Conservation (phyloP, 176 grass and related monocot genomes). For the Musa acuminata region DNA sequence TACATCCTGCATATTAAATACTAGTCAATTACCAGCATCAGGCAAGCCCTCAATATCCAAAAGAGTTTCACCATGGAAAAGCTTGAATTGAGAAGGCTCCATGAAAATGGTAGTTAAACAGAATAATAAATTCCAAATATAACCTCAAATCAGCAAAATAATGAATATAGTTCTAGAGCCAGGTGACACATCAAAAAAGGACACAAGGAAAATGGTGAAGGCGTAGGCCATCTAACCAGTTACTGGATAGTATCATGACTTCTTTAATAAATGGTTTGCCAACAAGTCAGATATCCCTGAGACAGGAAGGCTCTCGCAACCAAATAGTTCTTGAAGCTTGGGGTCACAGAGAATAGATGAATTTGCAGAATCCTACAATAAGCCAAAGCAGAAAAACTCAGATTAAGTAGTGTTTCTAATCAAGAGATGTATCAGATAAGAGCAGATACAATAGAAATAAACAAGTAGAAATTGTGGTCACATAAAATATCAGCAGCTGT, state of each 20-base stretch:
- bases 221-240: slow-evolving; percentile 43
- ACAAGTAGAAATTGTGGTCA: too few relatives aligned
- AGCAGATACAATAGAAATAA: too few relatives aligned
- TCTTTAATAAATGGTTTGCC: slow-evolving; percentile 56
- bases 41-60: too few relatives aligned
- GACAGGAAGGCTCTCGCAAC: slow-evolving; percentile 55
- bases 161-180: neutral
- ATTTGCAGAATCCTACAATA: slow-evolving; percentile 43
- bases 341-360: slow-evolving; percentile 70
- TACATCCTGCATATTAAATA: too few relatives aligned
- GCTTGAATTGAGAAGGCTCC: neutral
- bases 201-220: neutral
- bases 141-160: neutral
- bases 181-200: neutral
- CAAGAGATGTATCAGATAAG: neutral
- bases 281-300: slow-evolving; percentile 63
- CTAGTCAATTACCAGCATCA: too few relatives aligned
- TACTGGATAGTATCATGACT: slow-evolving; percentile 50
- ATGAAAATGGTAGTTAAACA: neutral
- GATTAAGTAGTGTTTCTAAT: neutral
- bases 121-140: neutral
- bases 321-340: slow-evolving; percentile 79
- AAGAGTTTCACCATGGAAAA: too few relatives aligned
- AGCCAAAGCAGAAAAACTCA: neutral
- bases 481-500: too few relatives aligned